Percentiles rank a stretch among this genome's conserved stretches.
Evolutionary conservation across 306 rosid species (phyloP).

Genomic region (Benincasa hispida): DNA sequence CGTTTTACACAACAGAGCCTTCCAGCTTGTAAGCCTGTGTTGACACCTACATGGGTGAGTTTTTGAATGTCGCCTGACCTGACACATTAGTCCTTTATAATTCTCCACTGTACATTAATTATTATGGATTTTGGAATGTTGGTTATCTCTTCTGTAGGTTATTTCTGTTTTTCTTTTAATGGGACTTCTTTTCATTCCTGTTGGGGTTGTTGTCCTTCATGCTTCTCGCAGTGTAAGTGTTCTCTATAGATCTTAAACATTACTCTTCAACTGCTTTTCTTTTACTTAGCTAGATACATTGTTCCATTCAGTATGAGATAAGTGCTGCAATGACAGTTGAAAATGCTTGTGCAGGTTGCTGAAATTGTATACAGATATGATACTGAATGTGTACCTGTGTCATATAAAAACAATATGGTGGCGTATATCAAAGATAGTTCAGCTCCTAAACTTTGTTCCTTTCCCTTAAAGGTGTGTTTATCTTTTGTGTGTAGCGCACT

Average conservation of each 20-base stretch:
- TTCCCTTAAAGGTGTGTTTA: conserved; percentile 45
- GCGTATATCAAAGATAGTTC: conserved; percentile 64
- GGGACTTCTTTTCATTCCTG: conserved; percentile 67
- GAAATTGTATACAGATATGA: conserved; percentile 84
- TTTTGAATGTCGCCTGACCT: conserved; percentile 10
- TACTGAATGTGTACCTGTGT: conserved; percentile 56
- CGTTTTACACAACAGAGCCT: conserved; percentile 85
- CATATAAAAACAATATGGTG: conserved; percentile 54
- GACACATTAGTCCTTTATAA: conserved; percentile 12
- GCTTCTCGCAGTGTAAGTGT: conserved; percentile 52
- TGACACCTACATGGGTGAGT: conserved; percentile 80
- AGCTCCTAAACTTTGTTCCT: conserved; percentile 58
- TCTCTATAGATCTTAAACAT: conserved; percentile 11
- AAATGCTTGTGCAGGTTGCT: conserved; percentile 47
- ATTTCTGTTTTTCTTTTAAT: conserved; percentile 50
- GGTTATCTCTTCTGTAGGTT: conserved; percentile 44
- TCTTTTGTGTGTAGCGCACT: neutral
- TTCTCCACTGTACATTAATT: neutral
- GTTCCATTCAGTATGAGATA: too few species aligned
- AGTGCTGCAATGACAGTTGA: neutral
- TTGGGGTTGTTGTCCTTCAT: conserved; percentile 59
- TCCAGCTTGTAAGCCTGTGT: conserved; percentile 91
- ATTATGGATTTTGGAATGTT: conserved; percentile 6
- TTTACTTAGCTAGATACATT: neutral
- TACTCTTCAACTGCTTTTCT: neutral